Base-by-base conservation (phyloP, 345 rosid species). In the Dipteronia dyeriana region DNA sequence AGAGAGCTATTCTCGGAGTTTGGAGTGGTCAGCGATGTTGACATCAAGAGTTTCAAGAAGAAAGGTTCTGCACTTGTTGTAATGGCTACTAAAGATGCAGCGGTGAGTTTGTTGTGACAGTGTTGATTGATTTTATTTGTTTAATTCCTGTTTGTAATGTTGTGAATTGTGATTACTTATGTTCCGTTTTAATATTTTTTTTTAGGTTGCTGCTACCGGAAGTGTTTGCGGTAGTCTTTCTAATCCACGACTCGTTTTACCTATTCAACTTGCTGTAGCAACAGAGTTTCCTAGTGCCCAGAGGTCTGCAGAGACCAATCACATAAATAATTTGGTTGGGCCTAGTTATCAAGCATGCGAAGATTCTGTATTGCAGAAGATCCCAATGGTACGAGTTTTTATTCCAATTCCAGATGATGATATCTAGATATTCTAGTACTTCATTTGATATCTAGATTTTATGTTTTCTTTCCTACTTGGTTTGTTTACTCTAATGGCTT, bases 21-120 rank as follows among this genome's bases (percentile, higher is more conserved):
- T 88, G 99, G 97, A 61, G 81, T 71, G 29, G 94, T 95, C 51
- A 97, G 91, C 79, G 99, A 93, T 75, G 87, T 93, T 11, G 92
- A 92, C 20, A 89, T 90, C 2, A 88, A 83, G 78, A 92, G 89
- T 80, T 81, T 87, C 67, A 92, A 91, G 89, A 92, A 86, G 81
- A 93, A 84, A 77, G 83, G 92, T 26, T 92, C 96, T 45, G 99
- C 97, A 0, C 86, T 95, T 71, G 84, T 95, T 70, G 96, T 91
- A 31, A 93, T 95, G 97, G 80, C 88, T 76, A 86, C 88, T 31
- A 91, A 86, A 61, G 94, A 91, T 66, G 94, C 93, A 75, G 94
- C 85, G 22, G 99, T 93, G 71, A 83, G 98, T 84, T 34, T 51
- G 38, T 51, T 34, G 51, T 10, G 56, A 31, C 43, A 5, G 34